These are phyloP conservation scores for Eutrema yunnanense DNA, from an alignment of 345 rosid genomes.

Conservation along the genomic window DNA sequence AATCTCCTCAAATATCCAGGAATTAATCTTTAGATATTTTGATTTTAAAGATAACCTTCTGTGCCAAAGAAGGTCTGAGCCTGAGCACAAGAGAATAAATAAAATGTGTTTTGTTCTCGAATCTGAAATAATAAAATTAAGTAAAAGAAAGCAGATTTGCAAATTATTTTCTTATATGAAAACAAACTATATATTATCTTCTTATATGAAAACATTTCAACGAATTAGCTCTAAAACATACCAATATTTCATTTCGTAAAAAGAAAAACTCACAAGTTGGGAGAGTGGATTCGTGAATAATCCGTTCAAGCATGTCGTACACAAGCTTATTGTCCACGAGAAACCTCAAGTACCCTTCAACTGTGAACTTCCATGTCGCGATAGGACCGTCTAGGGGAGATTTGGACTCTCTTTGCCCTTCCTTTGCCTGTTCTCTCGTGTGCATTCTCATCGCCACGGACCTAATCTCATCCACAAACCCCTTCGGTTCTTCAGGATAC, in stretches of 20 bases:
- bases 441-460: slow-evolving; percentile 29
- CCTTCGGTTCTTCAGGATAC: slow-evolving; percentile 38
- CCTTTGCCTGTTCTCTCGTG: background rate
- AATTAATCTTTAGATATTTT: too few relatives aligned
- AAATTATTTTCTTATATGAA: too few relatives aligned
- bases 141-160: too few relatives aligned
- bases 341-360: background rate
- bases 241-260: background rate
- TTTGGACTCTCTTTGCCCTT: background rate
- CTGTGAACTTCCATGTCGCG: background rate
- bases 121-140: background rate
- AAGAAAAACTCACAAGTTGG: background rate
- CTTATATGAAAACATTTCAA: background rate
- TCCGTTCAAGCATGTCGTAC: background rate
- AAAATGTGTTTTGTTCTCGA: too few relatives aligned
- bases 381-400: background rate
- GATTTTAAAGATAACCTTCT: too few relatives aligned
- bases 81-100: too few relatives aligned
- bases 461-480: slow-evolving; percentile 93
- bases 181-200: too few relatives aligned
- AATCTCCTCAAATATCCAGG: too few relatives aligned
- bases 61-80: too few relatives aligned
- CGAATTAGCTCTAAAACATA: background rate
- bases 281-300: background rate
- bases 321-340: background rate